Evolutionary conservation across 1,139 yeast species (phyloP).

Genomic region (Suhomyces coccinellae): DNA sequence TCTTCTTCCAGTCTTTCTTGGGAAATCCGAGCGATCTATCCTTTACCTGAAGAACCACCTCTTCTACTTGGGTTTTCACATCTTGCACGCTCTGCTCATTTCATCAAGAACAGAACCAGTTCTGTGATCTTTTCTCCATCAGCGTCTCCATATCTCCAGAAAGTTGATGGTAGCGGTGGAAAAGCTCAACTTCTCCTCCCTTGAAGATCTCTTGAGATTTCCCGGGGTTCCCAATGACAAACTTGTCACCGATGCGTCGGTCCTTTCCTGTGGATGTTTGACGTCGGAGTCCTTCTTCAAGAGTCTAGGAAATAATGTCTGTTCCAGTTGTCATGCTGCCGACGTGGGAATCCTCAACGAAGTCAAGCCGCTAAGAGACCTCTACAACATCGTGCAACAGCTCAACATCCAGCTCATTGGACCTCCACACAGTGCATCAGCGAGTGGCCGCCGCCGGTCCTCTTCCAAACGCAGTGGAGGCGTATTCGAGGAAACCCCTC

Average conservation of each 20-base stretch:
- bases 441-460: constrained; percentile 7
- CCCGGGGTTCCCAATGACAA: constrained; percentile 25
- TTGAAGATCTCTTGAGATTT: constrained; percentile 34
- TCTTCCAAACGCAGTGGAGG: constrained; percentile 15
- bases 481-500: constrained; percentile 9
- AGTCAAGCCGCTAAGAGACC: constrained; percentile 52
- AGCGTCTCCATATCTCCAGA: not conserved
- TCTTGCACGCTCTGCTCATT: too few species aligned
- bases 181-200: constrained; percentile 24
- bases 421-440: constrained; percentile 6
- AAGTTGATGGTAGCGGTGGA: constrained; percentile 25
- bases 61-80: too few species aligned
- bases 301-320: constrained; percentile 26
- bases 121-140: not conserved
- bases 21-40: too few species aligned
- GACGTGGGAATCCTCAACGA: constrained; percentile 42
- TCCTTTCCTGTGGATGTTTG: constrained; percentile 71
- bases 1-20: too few species aligned
- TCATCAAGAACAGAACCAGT: too few species aligned
- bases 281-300: constrained; percentile 51
- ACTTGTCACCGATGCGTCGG: constrained; percentile 50
- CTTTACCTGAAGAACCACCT: too few species aligned
- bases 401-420: constrained; percentile 16
- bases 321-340: constrained; percentile 51
- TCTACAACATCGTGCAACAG: constrained; percentile 42